Evolutionary conservation across 192 early-diverging fungal species (phyloP), one percentile per base, ranked within the genome.

Genomic region (Coemansia sp.): DNA sequence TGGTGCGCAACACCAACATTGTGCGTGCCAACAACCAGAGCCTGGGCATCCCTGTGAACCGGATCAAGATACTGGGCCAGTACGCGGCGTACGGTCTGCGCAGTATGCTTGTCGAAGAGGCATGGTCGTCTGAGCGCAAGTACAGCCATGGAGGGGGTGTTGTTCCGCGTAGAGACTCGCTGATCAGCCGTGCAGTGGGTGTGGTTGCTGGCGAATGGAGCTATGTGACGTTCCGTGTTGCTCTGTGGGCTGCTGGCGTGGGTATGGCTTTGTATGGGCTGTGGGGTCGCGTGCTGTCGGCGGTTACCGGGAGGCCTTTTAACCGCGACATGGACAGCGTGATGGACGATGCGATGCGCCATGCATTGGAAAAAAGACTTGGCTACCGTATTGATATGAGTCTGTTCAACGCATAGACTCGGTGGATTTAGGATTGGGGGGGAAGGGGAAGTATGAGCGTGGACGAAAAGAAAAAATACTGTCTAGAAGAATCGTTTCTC

Each of bases 1-100:
- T 98, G 22, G 89, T 89, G 9, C 81, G 95, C 39, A 96, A 96
- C 67, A 91, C 96, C 88, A 94, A 94, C 65, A 90, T 91, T 48
- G 88, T 90, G 43, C 85, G 92, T 2, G 87, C 93, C n/a, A 91
- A 92, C 67, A 97, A 98, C 82, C 93, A 92, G 73, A 73, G 81
- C 15, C 74, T 94, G 41, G 94, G 94, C 11, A 92, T 87, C 14
- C 94, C 94, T 0, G 94, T 98, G 17, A 94, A 98, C 70, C 86
- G 95, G 11, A 90, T 95, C 66, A 92, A 91, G 65, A 75, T 94
- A 6, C 95, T 95, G 87, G 93, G 92, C 4, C 78, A 88, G 41
- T 94, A 88, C 77, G 96, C 96, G 11, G 81, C 81, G 48, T 56
- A 14, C 86, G 91, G 37, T 62, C 74, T 67, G 87, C 87, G 52